Evolutionary conservation across 805 yeast genomes (phyloP).

Genomic region (Saturnispora diversa): DNA sequence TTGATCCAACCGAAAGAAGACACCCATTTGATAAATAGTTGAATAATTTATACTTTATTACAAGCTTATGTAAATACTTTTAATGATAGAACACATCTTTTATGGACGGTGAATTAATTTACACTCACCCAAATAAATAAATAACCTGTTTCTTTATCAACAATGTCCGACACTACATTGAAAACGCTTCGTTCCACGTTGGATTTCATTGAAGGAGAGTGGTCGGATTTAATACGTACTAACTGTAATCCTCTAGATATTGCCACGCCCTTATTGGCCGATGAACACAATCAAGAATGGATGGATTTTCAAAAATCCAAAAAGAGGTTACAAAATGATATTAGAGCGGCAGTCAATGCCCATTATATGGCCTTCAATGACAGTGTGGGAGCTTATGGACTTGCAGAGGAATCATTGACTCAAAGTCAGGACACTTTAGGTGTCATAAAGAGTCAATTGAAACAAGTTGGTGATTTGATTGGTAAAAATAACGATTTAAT

Average conservation of each 20-base stretch:
- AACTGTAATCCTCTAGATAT: conserved; percentile 76
- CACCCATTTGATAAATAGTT: conserved; percentile 17
- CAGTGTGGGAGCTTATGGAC: conserved; percentile 76
- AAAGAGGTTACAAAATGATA: conserved; percentile 44
- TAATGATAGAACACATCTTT: neutral
- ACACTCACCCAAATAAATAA: neutral
- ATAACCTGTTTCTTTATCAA: neutral
- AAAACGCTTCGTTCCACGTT: conserved; percentile 10
- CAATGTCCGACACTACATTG: conserved; percentile 4
- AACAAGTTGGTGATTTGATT: conserved; percentile 17
- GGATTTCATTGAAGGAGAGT: conserved; percentile 16
- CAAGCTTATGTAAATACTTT: neutral
- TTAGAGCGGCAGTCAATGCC: conserved; percentile 67
- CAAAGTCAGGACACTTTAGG: conserved; percentile 45
- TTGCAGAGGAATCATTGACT: conserved; percentile 53
- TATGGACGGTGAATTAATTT: neutral
- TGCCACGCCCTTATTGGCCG: conserved; percentile 76
- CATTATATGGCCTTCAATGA: conserved; percentile 80
- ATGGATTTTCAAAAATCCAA: conserved; percentile 60
- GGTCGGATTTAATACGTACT: conserved; percentile 37
- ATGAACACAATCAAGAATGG: conserved; percentile 71
- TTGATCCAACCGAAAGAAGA: conserved; percentile 43
- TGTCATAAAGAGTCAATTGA: conserved; percentile 19
- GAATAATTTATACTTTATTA: neutral
- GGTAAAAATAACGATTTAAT: conserved; percentile 49